A percentile compares a stretch with the other conserved stretches of the same genome.
Conservation (phyloP, 768 basidiomycete genomes). For the Mycena galericulata region DNA sequence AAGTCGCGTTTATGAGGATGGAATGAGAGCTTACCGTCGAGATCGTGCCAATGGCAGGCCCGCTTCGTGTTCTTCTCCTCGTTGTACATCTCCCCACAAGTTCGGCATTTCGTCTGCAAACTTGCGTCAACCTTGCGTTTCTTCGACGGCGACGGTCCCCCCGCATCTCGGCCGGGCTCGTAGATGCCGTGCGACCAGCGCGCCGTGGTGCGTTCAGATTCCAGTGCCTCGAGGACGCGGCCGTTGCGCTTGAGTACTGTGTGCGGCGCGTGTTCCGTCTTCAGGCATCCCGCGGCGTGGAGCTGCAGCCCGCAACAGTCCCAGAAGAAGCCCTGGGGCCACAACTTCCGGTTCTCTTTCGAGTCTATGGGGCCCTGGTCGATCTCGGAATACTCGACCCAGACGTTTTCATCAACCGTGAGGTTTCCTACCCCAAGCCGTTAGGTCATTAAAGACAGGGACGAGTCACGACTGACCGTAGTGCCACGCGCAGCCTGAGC, state of each 20-base stretch:
- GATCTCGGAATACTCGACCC: not conserved
- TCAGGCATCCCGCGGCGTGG: constrained; percentile 3
- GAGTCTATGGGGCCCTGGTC: constrained; percentile 8
- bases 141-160: constrained; percentile 8
- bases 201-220: not conserved
- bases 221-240: not conserved
- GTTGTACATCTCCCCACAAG: constrained; percentile 12
- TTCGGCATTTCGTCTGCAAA: not conserved
- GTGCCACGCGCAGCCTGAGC: constrained; percentile 20
- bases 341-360: constrained; percentile 10
- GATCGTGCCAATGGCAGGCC: constrained; percentile 15
- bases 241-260: not conserved
- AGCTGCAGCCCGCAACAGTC: constrained; percentile 20
- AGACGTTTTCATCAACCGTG: constrained; percentile 1
- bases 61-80: not conserved
- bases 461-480: constrained; percentile 1
- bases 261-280: constrained; percentile 3
- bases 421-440: not conserved
- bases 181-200: not conserved
- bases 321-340: constrained; percentile 17
- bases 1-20: not conserved
- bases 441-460: not conserved
- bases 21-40: not conserved
- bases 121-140: constrained; percentile 9
- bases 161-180: not conserved